These are phyloP conservation scores for Hypoxylon rickii DNA, from an alignment of 495 filamentous ascomycete species.

Conservation along the genomic window DNA sequence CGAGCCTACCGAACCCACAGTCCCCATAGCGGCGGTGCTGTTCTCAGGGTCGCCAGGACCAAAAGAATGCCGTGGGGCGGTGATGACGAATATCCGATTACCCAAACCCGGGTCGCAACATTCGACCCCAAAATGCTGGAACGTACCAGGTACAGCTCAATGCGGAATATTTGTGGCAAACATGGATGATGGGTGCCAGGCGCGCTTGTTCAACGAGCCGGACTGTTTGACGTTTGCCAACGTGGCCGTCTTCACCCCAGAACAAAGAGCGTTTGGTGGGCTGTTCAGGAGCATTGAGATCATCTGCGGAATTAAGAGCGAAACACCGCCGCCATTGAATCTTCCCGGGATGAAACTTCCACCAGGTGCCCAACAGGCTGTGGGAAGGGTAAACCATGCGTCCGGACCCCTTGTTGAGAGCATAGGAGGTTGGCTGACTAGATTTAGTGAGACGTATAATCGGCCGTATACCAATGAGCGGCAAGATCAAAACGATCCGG, in stretches of 20 bases:
- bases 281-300: constrained; percentile 44
- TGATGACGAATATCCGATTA: constrained; percentile 34
- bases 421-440: constrained; percentile 3
- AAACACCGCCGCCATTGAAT: constrained; percentile 30
- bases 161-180: constrained; percentile 45
- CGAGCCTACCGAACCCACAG: constrained; percentile 20
- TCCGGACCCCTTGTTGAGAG: constrained; percentile 11
- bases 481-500: no score
- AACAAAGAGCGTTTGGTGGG: constrained; percentile 42
- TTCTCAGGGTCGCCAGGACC: constrained; percentile 47
- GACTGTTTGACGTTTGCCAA: constrained; percentile 44
- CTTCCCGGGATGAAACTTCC: constrained; percentile 33
- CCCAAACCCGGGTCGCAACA: constrained; percentile 31
- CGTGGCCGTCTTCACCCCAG: constrained; percentile 47
- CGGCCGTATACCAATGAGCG: background rate
- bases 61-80: constrained; percentile 41
- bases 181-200: constrained; percentile 46
- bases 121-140: constrained; percentile 39
- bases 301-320: constrained; percentile 38
- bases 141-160: constrained; percentile 38
- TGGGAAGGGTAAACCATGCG: constrained; percentile 20
- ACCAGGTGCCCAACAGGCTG: constrained; percentile 28
- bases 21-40: constrained; percentile 42
- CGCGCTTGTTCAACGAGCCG: constrained; percentile 44
- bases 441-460: constrained; percentile 4